Percentiles rank a stretch among this genome's conserved stretches.
phyloP scores from a whole-genome alignment of 345 rosid genomes.

The Eucalyptus sp. region DNA sequence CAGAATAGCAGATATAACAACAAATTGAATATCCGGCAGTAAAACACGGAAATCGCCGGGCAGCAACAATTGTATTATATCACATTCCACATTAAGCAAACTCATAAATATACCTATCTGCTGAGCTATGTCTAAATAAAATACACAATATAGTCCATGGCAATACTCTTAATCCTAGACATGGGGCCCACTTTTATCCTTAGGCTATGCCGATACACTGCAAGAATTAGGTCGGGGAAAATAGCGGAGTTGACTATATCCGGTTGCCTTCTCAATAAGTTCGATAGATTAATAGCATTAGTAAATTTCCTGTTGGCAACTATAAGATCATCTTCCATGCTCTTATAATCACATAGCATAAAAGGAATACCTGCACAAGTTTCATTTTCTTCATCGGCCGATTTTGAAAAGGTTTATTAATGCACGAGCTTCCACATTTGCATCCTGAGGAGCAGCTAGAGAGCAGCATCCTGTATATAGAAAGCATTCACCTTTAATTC shows the following conservation, averaged over 20 bases:
- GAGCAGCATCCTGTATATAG: constrained; percentile 62
- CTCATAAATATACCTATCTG: not conserved
- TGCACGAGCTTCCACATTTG: constrained; percentile 74
- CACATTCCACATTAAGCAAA: not conserved
- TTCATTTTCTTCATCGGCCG: constrained; percentile 85
- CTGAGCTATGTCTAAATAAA: not conserved
- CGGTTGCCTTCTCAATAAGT: not conserved
- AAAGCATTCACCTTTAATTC: not conserved
- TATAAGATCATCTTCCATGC: not conserved
- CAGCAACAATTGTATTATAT: not conserved
- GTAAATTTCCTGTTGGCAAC: not conserved
- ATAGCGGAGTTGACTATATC: not conserved
- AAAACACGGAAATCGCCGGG: not conserved
- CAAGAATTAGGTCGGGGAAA: not conserved
- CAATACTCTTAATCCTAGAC: not conserved
- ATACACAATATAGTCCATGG: not conserved
- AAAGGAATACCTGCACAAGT: constrained; percentile 54
- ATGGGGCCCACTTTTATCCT: not conserved
- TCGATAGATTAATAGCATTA: not conserved
- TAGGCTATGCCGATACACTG: not conserved
- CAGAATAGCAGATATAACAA: not conserved
- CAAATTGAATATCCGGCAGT: not conserved
- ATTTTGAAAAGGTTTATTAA: constrained; percentile 86
- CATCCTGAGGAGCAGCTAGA: constrained; percentile 96
- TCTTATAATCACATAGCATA: not conserved